Evolutionary conservation across 2,329 filamentous ascomycete genomes (phyloP).

Genomic region (Cordyceps pruinosa): DNA sequence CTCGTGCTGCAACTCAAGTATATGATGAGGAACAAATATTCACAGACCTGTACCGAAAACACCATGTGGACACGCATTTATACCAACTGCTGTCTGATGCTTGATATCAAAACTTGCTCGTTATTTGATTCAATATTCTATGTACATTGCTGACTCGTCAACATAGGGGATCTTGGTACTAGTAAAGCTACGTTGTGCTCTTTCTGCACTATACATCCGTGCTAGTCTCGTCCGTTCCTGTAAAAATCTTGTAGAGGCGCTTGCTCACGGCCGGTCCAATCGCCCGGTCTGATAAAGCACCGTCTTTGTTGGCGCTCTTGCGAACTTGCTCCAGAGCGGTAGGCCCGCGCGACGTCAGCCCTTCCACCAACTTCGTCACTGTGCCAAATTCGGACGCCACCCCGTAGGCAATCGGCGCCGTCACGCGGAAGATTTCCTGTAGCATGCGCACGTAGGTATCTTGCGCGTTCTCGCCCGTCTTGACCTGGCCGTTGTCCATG

Average conservation of each 20-base stretch:
- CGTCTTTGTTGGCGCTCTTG: constrained; percentile 51
- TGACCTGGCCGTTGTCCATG: constrained; percentile 73
- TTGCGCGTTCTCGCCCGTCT: constrained; percentile 54
- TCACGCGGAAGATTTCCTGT: constrained; percentile 66
- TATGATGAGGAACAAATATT: constrained; percentile 64
- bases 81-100: constrained; percentile 79
- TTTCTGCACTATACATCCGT: constrained; percentile 39
- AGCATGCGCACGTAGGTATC: constrained; percentile 72
- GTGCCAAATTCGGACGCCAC: constrained; percentile 55
- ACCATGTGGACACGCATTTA: constrained; percentile 60
- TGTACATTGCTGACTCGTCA: constrained; percentile 7
- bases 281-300: constrained; percentile 45
- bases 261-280: constrained; percentile 53
- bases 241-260: constrained; percentile 55
- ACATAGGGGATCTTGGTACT: not conserved
- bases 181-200: not conserved
- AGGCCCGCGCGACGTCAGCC: constrained; percentile 52
- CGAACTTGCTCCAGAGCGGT: constrained; percentile 54
- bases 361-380: constrained; percentile 51
- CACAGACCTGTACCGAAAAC: constrained; percentile 81
- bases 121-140: constrained; percentile 9
- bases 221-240: constrained; percentile 46
- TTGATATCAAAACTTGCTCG: constrained; percentile 15
- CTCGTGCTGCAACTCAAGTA: constrained; percentile 18
- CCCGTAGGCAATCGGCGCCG: constrained; percentile 64